Base-by-base conservation (phyloP, 1,139 yeast genomes). In the Pichiaceae sp. region DNA sequence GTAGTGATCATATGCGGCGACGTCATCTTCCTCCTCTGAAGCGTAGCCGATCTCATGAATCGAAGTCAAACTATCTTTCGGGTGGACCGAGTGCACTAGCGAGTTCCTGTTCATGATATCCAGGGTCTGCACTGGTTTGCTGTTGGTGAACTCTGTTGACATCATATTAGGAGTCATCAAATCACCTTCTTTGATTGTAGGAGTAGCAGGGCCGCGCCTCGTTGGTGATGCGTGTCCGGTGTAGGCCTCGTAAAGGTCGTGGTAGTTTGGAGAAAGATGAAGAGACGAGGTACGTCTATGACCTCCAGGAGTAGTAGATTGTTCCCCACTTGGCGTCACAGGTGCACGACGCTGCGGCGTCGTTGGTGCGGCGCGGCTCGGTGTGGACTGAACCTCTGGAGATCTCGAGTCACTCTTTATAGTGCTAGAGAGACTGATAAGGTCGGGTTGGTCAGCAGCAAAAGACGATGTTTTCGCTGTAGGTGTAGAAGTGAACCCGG, bases 401-500 rank as follows among this genome's bases (percentile, higher is more conserved):
- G 24, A 21, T 7, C 11, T 21, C 9, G 24, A 7, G 11, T 21
- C 11, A 11, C 24, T 21, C 24, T 21, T 33, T 4, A 28, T 15
- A 11, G 57, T 54, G 21, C 54, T 50, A 6, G 50, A 33, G 14
- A 54, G 42, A 34, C 55, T 53, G 21, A 54, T 52, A 15, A 54
- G 40, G 36, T 54, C 57, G 6, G 48, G 47, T 24, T 47, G 43
- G 17, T 39, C 43, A 3, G 25, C 27, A 5, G 38, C 41, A 3
- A 38, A 27, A 11, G 24, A 33, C 33, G 28, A 25, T 6, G 24
- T 7, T 21, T 11, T 21, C 7, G 9, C 24, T 21, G 24, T 21
- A 21, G 24, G 24, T 21, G 24, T 21, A 21, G 7, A 7, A 7
- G 11, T 21, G 11, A 21, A 7, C 7, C 11, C 9, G 11, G 24